phyloP scores from a whole-genome alignment of 1,284 basidiomycete genomes.

The Fistulinella cinereoalba region DNA sequence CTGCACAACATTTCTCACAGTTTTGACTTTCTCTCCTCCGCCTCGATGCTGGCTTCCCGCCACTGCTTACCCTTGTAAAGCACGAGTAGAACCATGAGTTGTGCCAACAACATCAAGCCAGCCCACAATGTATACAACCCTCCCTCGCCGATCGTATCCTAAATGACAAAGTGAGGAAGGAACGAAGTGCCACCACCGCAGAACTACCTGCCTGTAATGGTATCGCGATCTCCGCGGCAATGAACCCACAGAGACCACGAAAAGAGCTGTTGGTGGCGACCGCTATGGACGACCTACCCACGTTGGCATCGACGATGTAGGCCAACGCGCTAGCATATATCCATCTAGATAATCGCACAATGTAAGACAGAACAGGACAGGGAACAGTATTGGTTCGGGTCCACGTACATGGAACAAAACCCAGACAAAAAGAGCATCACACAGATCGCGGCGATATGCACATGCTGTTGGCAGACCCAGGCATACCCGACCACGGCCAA shows the following conservation, averaged over 20 bases:
- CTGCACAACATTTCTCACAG: too few species aligned
- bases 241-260: slow-evolving; percentile 66
- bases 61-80: slow-evolving; percentile 42
- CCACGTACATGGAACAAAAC: slow-evolving; percentile 47
- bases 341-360: slow-evolving; percentile 44
- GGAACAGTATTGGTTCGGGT: not conserved
- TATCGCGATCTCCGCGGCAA: slow-evolving; percentile 68
- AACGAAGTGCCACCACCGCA: not conserved
- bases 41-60: slow-evolving; percentile 27
- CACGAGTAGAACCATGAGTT: slow-evolving; percentile 42
- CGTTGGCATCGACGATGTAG: slow-evolving; percentile 77
- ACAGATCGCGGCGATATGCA: slow-evolving; percentile 63
- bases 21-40: slow-evolving; percentile 11
- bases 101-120: slow-evolving; percentile 45
- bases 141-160: slow-evolving; percentile 60
- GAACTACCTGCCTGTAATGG: too few species aligned
- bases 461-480: slow-evolving; percentile 69
- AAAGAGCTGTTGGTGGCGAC: slow-evolving; percentile 71
- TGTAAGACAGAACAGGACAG: not conserved
- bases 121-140: slow-evolving; percentile 62
- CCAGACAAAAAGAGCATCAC: slow-evolving; percentile 63
- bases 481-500: slow-evolving; percentile 66
- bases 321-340: slow-evolving; percentile 69
- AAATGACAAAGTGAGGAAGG: not conserved
- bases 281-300: slow-evolving; percentile 68